phyloP scores from a whole-genome alignment of 2,329 filamentous ascomycete genomes.

The Byssochlamys sp. region DNA sequence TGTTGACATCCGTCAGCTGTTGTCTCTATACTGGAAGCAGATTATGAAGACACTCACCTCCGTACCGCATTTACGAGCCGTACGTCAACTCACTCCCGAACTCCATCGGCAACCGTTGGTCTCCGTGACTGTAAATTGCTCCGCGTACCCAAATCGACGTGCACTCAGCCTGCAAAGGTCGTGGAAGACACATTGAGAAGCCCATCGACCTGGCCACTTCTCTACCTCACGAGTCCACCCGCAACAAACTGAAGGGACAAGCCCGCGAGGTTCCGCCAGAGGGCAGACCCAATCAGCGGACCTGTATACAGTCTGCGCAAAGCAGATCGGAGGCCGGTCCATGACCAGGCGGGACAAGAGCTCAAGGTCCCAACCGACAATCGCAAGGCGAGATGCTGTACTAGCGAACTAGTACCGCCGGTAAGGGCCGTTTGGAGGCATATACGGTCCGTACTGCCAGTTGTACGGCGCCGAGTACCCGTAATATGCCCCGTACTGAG shows the following conservation, averaged over 20 bases:
- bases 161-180: not conserved
- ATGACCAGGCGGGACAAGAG: not conserved
- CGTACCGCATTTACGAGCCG: not conserved
- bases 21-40: not conserved
- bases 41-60: not conserved
- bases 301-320: not conserved
- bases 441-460: conserved; percentile 1
- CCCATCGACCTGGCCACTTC: not conserved
- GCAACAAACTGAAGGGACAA: not conserved
- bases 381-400: not conserved
- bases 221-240: not conserved
- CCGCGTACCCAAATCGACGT: not conserved
- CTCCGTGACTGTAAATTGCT: not conserved
- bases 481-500: not conserved
- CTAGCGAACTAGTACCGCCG: not conserved
- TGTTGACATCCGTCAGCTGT: not conserved
- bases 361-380: not conserved
- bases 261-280: not conserved
- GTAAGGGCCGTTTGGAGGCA: conserved; percentile 1
- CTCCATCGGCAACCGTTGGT: not conserved
- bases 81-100: not conserved
- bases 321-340: not conserved
- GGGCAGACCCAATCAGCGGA: not conserved
- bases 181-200: not conserved
- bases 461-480: not conserved